Evolutionary conservation across 75 land plant species (phyloP), one percentile per base, ranked within the genome.

Genomic region (Selaginella tamariscina): DNA sequence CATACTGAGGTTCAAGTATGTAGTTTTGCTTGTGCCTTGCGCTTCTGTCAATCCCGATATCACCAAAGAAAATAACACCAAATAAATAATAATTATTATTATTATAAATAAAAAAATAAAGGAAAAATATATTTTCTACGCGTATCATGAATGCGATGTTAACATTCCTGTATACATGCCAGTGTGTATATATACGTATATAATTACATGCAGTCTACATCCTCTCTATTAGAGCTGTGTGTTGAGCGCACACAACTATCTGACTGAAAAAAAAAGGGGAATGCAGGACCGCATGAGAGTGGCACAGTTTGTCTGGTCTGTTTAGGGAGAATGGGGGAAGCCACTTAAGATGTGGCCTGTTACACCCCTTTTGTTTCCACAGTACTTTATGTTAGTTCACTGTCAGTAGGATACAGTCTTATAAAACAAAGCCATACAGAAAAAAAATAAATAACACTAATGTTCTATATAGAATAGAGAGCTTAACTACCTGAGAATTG

Each of bases 281-380:
- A 39, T 39, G 49, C 49, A 39, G 49, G 49, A 39, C 49, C 49
- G 49, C 49, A 39, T 39, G 49, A 39, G 49, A 39, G 49, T 39
- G 49, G 11, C 49, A 39, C 15, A 5, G 11, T 39, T 39, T 39
- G 11, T 39, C 49, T 39, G 49, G 15, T 39, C 49, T 39, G 49
- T 39, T 5, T 15, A 5, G 15, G 49, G 49, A 15, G 49, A 39
- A 39, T 39, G 49, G 11, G 49, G 49, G 49, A 39, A 39, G 49
- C 49, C 49, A 39, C 49, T 39, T 39, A 39, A 39, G 49, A 39
- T 39, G 49, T 39, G 49, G 49, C 15, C 49, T 39, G 49, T 39
- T 39, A 15, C 49, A 5, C 49, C n/a, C n/a, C n/a, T n/a, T n/a
- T n/a, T n/a, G 49, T 39, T 39, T 39, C 11, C 49, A 39, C n/a